Percentiles rank a stretch among this genome's conserved stretches.
Conservation (phyloP, 1,284 basidiomycete genomes). For the Pseudomicrostroma phylloplanum region DNA sequence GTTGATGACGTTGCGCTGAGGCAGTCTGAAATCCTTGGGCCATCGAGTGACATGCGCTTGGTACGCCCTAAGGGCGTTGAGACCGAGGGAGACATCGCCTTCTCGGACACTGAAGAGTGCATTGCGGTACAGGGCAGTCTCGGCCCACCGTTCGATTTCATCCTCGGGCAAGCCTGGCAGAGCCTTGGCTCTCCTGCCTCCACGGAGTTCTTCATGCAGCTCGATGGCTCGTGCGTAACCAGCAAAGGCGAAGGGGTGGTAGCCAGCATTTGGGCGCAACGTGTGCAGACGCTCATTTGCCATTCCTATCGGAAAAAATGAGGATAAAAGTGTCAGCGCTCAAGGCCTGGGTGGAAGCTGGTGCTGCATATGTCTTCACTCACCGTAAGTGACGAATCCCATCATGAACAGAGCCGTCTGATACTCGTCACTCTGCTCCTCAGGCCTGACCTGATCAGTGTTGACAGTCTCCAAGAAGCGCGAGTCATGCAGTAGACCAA, state of each 20-base stretch:
- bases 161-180: constrained; percentile 40
- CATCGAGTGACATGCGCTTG: constrained; percentile 44
- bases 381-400: constrained; percentile 36
- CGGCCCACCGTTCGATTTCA: constrained; percentile 47
- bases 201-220: constrained; percentile 41
- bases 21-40: constrained; percentile 41
- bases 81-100: constrained; percentile 24
- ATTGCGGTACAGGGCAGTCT: constrained; percentile 45
- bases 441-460: constrained; percentile 14
- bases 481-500: constrained; percentile 35
- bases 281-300: constrained; percentile 41
- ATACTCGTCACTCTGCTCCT: constrained; percentile 24
- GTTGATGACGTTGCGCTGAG: constrained; percentile 44
- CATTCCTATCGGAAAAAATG: constrained; percentile 15
- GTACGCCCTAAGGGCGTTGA: constrained; percentile 43
- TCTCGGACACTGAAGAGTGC: constrained; percentile 38
- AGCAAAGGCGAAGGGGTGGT: constrained; percentile 31
- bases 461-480: constrained; percentile 31
- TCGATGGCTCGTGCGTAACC: constrained; percentile 43
- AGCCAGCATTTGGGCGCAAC: constrained; percentile 25
- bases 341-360: constrained; percentile 9
- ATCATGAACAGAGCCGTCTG: constrained; percentile 30
- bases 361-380: constrained; percentile 8
- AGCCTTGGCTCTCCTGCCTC: constrained; percentile 36
- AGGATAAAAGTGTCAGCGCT: constrained; percentile 6